These are phyloP conservation scores for Lachnellula cervina DNA, from an alignment of 2,329 filamentous ascomycete species.

Conservation along the genomic window DNA sequence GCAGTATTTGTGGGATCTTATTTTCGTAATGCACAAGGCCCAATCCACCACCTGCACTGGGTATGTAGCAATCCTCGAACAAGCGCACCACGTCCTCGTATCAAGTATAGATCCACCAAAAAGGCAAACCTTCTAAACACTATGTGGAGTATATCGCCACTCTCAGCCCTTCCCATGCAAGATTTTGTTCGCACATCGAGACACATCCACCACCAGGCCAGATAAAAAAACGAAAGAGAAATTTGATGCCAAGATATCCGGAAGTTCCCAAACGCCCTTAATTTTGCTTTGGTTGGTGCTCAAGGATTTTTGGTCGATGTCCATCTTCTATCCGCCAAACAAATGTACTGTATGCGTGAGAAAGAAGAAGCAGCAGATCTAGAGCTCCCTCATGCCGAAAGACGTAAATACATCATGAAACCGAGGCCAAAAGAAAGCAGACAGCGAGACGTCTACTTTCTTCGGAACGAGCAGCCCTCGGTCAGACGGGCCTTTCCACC, in stretches of 20 bases:
- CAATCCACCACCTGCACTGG: slow-evolving; percentile 21
- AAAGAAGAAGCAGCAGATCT: slow-evolving; percentile 26
- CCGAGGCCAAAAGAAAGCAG: slow-evolving; percentile 37
- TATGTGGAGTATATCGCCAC: slow-evolving; percentile 47
- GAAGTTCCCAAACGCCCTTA: slow-evolving; percentile 66
- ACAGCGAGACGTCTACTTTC: slow-evolving; percentile 75
- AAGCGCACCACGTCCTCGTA: slow-evolving; percentile 59
- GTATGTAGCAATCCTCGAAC: slow-evolving; percentile 59
- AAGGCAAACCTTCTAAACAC: slow-evolving; percentile 39
- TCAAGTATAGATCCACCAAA: slow-evolving; percentile 34
- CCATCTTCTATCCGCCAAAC: slow-evolving; percentile 69
- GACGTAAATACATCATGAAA: slow-evolving; percentile 26
- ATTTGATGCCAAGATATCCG: slow-evolving; percentile 75
- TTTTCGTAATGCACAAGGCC: slow-evolving; percentile 51
- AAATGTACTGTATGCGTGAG: slow-evolving; percentile 35
- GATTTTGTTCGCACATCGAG: slow-evolving; percentile 30
- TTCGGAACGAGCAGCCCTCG: slow-evolving; percentile 99
- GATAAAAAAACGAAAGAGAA: slow-evolving; percentile 33
- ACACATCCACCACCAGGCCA: slow-evolving; percentile 30
- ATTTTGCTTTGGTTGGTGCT: slow-evolving; percentile 47
- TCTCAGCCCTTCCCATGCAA: slow-evolving; percentile 51
- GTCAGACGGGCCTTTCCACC: slow-evolving; percentile 98
- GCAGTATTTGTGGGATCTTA: slow-evolving; percentile 45
- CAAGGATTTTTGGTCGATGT: slow-evolving; percentile 48
- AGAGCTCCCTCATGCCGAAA: slow-evolving; percentile 25